Base-by-base conservation (phyloP, 2,329 filamentous ascomycete genomes). In the Alternaria sp. region DNA sequence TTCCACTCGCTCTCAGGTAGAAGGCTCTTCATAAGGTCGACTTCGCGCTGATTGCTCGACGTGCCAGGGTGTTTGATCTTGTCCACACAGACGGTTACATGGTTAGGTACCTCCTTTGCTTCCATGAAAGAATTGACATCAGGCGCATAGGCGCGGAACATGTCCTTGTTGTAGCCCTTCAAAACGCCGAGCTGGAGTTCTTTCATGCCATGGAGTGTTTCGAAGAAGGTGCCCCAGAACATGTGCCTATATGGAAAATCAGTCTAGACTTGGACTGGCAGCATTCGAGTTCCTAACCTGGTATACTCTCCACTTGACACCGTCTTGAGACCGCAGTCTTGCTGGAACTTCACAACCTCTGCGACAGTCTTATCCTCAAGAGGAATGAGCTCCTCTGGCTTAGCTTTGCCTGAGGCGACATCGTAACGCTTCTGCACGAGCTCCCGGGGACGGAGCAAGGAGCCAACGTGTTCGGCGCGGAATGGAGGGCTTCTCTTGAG, bases 381-480 rank as follows among this genome's bases (percentile, higher is more conserved):
- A 2, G 81, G 80, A 2, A 79, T 79, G 9, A 93, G 83, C 31
- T 76, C 72, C 7, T 69, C 63, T 21, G 63, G 54, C 50, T 65
- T 48, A 9, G 85, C 85, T 54, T 86, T 84, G 63, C 88, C 81
- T 11, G 72, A 73, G 21, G 73, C 72, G 58, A 83, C 76, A 72
- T 84, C 74, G 64, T 82, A 79, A 76, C 89, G 82, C 46, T 85
- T 84, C 45, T 85, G 80, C 13, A 90, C 81, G 26, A 92, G 83
- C 51, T 83, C 78, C 51, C 85, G 76, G 1, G 89, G 88, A 31
- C 89, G 87, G 57, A 91, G 84, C 31, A 92, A 81, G 13, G 88
- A 91, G 49, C 89, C 89, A 61, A 90, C 83, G 65, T 92, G 89
- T 78, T 92, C 89, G 59, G 88, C 88, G 72, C 90, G 84, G 78